Evolutionary conservation across 805 yeast species (phyloP).

Genomic region (Candida nonsorbophila): DNA sequence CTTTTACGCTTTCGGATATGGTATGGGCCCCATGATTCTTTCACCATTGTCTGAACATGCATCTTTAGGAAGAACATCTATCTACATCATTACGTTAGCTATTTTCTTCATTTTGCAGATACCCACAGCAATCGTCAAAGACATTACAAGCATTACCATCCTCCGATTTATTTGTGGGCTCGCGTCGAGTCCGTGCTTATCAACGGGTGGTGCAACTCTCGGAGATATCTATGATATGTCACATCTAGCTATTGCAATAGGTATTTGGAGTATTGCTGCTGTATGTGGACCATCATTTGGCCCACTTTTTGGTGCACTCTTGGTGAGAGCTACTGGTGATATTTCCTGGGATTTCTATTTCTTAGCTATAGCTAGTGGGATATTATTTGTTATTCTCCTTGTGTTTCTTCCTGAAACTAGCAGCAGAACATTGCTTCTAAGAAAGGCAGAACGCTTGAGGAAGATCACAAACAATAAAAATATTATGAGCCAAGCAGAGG

Average conservation of each 20-base stretch:
- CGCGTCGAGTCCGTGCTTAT: constrained; percentile 48
- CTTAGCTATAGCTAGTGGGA: constrained; percentile 21
- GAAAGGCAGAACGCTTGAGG: constrained; percentile 43
- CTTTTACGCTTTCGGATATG: constrained; percentile 54
- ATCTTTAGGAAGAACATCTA: constrained; percentile 45
- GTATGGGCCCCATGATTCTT: constrained; percentile 53
- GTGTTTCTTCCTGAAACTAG: constrained; percentile 47
- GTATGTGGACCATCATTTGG: constrained; percentile 51
- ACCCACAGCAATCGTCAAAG: constrained; percentile 46
- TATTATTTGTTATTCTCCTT: constrained; percentile 14
- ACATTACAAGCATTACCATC: constrained; percentile 45
- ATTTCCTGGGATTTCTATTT: constrained; percentile 55
- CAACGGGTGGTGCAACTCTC: constrained; percentile 53
- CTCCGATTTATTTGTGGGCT: constrained; percentile 50
- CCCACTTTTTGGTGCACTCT: constrained; percentile 50
- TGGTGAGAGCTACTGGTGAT: constrained; percentile 31
- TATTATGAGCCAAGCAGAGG: constrained; percentile 34
- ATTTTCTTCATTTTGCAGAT: constrained; percentile 48
- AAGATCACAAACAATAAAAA: constrained; percentile 42
- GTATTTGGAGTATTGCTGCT: constrained; percentile 48
- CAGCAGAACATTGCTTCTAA: constrained; percentile 35
- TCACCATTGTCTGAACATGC: constrained; percentile 57
- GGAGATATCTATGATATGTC: constrained; percentile 43
- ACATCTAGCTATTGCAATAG: constrained; percentile 39
- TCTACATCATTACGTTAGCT: constrained; percentile 43